These are phyloP conservation scores for Termitomyces sp. DNA, from an alignment of 768 basidiomycete species.

Conservation along the genomic window DNA sequence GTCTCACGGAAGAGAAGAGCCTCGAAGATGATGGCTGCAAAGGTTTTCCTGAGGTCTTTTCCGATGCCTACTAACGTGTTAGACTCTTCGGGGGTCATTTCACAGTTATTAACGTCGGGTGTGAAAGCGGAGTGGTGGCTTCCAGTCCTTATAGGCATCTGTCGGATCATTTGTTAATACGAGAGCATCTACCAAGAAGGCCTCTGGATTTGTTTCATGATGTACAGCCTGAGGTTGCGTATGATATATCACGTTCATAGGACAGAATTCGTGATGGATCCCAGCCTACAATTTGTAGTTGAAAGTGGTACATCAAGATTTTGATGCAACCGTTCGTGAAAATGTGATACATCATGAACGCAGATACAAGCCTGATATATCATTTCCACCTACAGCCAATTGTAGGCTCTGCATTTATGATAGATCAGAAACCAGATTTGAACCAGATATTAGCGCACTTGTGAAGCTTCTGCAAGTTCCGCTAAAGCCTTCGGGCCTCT, in stretches of 20 bases:
- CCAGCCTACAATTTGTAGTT: neutral
- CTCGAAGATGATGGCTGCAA: slow-evolving; percentile 11
- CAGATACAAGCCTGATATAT: neutral
- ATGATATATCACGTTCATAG: neutral
- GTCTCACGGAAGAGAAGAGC: slow-evolving; percentile 9
- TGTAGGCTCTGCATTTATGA: no score
- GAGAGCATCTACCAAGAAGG: neutral
- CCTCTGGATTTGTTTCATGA: neutral
- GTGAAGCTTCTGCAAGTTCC: no score
- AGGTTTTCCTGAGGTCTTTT: slow-evolving; percentile 8
- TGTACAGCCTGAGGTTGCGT: neutral
- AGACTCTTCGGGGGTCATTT: slow-evolving; percentile 12
- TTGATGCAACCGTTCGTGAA: neutral
- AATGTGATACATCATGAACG: neutral
- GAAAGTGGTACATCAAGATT: neutral
- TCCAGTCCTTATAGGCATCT: neutral
- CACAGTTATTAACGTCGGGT: neutral
- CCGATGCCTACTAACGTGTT: slow-evolving; percentile 7
- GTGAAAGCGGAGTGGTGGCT: neutral
- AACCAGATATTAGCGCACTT: no score
- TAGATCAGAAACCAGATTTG: no score
- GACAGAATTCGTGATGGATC: neutral
- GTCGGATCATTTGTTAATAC: neutral
- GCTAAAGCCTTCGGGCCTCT: no score
- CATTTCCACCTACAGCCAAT: neutral